A percentile compares a stretch with the other conserved stretches of the same genome.
Evolutionary conservation across 2,329 filamentous ascomycete species (phyloP).

Genomic region (Fusarium veterinarium): DNA sequence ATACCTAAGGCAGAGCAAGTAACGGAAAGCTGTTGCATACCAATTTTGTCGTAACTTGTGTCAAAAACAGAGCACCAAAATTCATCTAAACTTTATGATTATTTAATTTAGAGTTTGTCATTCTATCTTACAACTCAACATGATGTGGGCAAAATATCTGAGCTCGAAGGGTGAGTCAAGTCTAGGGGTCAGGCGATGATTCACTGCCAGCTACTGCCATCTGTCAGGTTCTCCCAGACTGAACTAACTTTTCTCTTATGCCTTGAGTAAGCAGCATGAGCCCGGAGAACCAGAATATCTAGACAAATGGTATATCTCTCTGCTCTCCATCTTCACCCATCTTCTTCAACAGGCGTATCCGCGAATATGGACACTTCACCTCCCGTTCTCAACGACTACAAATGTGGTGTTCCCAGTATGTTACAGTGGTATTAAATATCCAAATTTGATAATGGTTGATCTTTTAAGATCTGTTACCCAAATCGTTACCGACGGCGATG

Average conservation of each 20-base stretch:
- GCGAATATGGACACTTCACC: background rate
- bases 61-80: background rate
- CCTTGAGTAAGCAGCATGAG: fast-evolving
- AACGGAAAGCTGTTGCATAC: too few relatives aligned
- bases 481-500: background rate
- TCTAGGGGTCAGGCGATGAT: background rate
- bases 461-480: fast-evolving
- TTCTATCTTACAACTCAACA: background rate
- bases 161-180: background rate
- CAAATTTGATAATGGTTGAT: fast-evolving
- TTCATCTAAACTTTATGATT: fast-evolving
- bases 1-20: background rate
- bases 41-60: background rate
- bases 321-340: background rate
- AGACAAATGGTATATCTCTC: background rate
- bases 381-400: fast-evolving
- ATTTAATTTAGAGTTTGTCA: too few relatives aligned
- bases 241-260: background rate
- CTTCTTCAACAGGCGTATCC: background rate
- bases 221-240: background rate
- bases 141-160: too few relatives aligned
- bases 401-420: background rate
- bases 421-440: background rate
- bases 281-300: background rate
- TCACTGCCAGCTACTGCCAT: background rate